Percentiles rank a stretch among this genome's conserved stretches.
Evolutionary conservation across 2,329 filamentous ascomycete genomes (phyloP).

Genomic region (Verticillium nonalfalfae): DNA sequence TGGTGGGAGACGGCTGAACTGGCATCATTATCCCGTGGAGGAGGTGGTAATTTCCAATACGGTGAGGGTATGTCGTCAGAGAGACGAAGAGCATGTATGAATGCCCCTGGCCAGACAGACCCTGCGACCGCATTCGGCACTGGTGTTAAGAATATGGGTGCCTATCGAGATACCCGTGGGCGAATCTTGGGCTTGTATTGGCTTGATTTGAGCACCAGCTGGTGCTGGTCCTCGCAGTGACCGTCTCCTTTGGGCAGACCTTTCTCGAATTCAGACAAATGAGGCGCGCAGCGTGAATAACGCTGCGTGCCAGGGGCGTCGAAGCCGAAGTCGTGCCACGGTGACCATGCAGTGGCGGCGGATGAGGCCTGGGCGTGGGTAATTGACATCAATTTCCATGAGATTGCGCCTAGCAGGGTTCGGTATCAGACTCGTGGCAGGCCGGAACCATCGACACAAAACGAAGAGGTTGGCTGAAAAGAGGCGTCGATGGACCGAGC

Average conservation of each 20-base stretch:
- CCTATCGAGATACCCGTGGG: not conserved
- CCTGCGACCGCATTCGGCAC: not conserved
- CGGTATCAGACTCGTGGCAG: not conserved
- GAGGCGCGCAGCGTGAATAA: not conserved
- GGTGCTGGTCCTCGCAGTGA: not conserved
- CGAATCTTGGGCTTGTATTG: not conserved
- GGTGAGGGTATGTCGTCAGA: not conserved
- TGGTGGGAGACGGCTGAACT: not conserved
- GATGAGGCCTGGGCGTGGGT: not conserved
- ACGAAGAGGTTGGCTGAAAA: not conserved
- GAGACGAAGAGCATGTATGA: not conserved
- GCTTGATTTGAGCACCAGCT: not conserved
- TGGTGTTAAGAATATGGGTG: not conserved
- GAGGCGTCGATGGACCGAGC: not conserved
- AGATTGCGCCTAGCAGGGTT: not conserved
- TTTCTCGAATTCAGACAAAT: not conserved
- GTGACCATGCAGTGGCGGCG: not conserved
- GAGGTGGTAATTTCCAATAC: not conserved
- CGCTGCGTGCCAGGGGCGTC: not conserved
- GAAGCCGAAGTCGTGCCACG: not conserved
- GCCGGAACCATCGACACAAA: not conserved
- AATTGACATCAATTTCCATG: conserved; percentile 1
- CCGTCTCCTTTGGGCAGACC: not conserved
- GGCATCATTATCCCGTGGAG: not conserved
- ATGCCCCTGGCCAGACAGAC: not conserved